Evolutionary conservation across 2,329 filamentous ascomycete species (phyloP), one percentile per base, ranked within the genome.

Genomic region (Parastagonospora avenae): DNA sequence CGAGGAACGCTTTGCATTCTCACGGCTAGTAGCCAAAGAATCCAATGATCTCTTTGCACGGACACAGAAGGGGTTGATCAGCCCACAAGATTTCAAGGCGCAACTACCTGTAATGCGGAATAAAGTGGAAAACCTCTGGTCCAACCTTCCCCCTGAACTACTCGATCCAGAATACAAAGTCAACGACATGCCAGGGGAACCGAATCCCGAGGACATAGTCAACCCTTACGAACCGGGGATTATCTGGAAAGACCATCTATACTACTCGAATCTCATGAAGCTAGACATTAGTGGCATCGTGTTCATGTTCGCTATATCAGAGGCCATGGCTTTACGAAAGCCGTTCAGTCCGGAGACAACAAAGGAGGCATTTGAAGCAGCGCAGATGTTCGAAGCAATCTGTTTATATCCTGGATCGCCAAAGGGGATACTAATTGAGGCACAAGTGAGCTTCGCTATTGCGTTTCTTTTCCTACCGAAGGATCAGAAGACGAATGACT

Each of bases 271-370:
- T 55, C 82, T 89, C 42, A 78, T 91, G 12, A 80, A 82, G 49
- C 83, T 91, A 52, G 91, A 96, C 67, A 90, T 91, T 79, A 86
- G 90, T 69, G 88, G 88, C 7, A 85, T 92, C 19, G 82, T 88
- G 41, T 80, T 94, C 51, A 91, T 96, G 87, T 91, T 91, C 73
- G 85, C 86, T 59, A 87, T 88, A 60, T 90, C 94, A 63, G 83
- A 87, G 1, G 82, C 85, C 3, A 77, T 83, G 42, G 79, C 82
- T 2, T 73, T 84, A 43, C 79, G 80, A 33, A 76, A 82, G 75
- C 63, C 78, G 1, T 73, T 78, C 3, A 66, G 77, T 10, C 70
- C 79, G 10, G 85, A 89, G 45, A 65, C 93, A 46, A 78, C 78
- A 3, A 71, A 78, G 1, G 80, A 89, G 50, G 88, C 91, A 1